Base-by-base conservation (phyloP, 1,284 basidiomycete species). In the Phellopilus nigrolimitatus region DNA sequence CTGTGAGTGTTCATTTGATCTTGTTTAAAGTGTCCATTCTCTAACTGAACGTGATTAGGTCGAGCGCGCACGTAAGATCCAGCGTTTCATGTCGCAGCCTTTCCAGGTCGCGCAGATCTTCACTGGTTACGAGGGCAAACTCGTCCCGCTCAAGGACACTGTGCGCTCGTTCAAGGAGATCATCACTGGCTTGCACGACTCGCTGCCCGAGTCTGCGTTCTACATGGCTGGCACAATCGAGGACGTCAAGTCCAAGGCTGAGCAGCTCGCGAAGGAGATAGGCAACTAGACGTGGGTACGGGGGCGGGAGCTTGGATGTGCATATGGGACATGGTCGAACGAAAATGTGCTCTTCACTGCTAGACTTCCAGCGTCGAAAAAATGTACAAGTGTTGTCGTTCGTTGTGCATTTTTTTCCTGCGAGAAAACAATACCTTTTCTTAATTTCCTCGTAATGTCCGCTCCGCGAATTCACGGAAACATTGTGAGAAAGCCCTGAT, bases 91-190 rank as follows among this genome's bases (percentile, higher is more conserved):
- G 95, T 97, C 93, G 62, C 94, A 99, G 77, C 95, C 95, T 58
- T 99, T 98, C 91, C 89, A 92, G 68, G 95, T 99, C 71, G 95
- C 95, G 55, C 92, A 97, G 76, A 91, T 97, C 72, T 98, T 98
- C 85, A 98, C 95, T 67, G 95, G 95, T 81, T 94, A 92, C 67
- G 92, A 97, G 79, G 95, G 95, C 64, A 88, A 88, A 70, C 90
- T 98, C 57, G 95, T 98, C 43, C 76, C 93, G 17, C 75, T 97
- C 59, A 95, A 94, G 79, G 91, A 95, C 66, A 94, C 91, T 59
- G 67, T 95, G 65, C 85, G 85, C 61, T 95, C 92, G 42, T 97
- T 95, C 84, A 92, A 88, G 80, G 91, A 95, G 75, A 98, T 99
- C 67, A 85, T 99, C 57, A 79, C 85, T 57, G 95, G 95, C 59